Evolutionary conservation across 2,329 filamentous ascomycete genomes (phyloP).

Genomic region (Stachybotrys echinatus): DNA sequence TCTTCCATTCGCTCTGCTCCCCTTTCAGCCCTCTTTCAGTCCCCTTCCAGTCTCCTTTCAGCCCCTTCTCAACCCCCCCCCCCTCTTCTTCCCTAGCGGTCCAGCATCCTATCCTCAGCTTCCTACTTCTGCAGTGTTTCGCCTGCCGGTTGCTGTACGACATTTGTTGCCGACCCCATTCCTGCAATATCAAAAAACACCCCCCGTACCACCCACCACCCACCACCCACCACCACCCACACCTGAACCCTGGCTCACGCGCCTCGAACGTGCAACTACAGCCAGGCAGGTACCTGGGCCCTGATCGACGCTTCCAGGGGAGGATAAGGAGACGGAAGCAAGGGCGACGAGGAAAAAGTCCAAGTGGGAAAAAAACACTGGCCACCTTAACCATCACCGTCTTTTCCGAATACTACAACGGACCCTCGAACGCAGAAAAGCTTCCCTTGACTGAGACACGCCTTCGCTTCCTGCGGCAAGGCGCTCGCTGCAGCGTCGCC

Average conservation of each 20-base stretch:
- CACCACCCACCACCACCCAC: too few species aligned
- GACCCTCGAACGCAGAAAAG: not conserved
- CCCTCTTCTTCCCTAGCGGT: not conserved
- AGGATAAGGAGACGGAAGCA: not conserved
- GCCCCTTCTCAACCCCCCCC: not conserved
- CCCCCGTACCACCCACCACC: too few species aligned
- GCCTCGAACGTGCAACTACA: too few species aligned
- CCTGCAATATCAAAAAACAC: not conserved
- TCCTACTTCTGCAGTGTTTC: not conserved
- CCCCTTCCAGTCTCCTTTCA: not conserved
- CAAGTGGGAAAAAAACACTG: not conserved
- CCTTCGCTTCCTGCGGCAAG: not conserved
- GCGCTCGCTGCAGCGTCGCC: not conserved
- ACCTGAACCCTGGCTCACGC: not conserved
- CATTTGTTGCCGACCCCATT: not conserved
- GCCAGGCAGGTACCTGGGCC: not conserved
- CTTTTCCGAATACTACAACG: too few species aligned
- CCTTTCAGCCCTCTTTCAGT: not conserved
- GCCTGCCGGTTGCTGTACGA: too few species aligned
- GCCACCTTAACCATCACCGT: too few species aligned
- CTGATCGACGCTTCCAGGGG: not conserved
- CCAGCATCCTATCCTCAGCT: not conserved
- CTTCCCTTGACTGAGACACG: not conserved
- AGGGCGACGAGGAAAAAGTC: not conserved
- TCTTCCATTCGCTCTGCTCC: not conserved